phyloP scores from a whole-genome alignment of 768 basidiomycete genomes.

The Tremella mesenterica region DNA sequence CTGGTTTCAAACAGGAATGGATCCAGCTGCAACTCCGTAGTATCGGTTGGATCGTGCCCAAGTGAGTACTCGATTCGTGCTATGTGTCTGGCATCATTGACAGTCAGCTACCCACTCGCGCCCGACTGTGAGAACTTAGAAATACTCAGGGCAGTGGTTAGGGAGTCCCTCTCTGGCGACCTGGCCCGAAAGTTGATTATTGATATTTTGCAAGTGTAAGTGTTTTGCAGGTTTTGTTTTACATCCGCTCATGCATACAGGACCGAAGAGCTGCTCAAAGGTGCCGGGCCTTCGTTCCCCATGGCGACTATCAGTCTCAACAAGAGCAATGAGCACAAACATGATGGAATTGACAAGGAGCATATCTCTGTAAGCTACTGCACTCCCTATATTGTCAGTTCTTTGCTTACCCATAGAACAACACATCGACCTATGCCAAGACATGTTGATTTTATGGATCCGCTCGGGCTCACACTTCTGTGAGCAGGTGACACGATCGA shows the following conservation, averaged over 20 bases:
- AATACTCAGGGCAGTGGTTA: slow-evolving; percentile 57
- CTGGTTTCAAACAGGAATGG: slow-evolving; percentile 51
- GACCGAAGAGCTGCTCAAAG: slow-evolving; percentile 27
- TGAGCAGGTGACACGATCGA: background rate
- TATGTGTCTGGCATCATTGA: background rate
- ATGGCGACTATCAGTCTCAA: slow-evolving; percentile 21
- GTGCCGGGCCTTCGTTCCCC: slow-evolving; percentile 23
- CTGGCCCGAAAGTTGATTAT: slow-evolving; percentile 29
- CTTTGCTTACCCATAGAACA: slow-evolving; percentile 1
- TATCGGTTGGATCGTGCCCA: slow-evolving; percentile 59
- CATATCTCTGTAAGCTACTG: slow-evolving; percentile 14
- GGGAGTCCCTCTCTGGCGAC: slow-evolving; percentile 52
- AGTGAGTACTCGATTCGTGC: slow-evolving; percentile 35
- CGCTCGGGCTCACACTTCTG: too few species aligned
- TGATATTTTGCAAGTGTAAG: slow-evolving; percentile 35
- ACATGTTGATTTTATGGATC: slow-evolving; percentile 15
- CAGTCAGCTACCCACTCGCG: slow-evolving; percentile 50
- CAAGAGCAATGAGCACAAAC: slow-evolving; percentile 7
- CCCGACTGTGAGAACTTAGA: slow-evolving; percentile 52
- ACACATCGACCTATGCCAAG: slow-evolving; percentile 24
- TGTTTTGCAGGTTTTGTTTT: background rate
- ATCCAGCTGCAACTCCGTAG: slow-evolving; percentile 48
- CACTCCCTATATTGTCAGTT: background rate
- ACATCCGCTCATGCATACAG: slow-evolving; percentile 2
- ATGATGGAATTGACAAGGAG: slow-evolving; percentile 15